Percentiles rank a stretch among this genome's conserved stretches.
phyloP scores from a whole-genome alignment of 495 filamentous ascomycete genomes.

The Copromyces sp. region DNA sequence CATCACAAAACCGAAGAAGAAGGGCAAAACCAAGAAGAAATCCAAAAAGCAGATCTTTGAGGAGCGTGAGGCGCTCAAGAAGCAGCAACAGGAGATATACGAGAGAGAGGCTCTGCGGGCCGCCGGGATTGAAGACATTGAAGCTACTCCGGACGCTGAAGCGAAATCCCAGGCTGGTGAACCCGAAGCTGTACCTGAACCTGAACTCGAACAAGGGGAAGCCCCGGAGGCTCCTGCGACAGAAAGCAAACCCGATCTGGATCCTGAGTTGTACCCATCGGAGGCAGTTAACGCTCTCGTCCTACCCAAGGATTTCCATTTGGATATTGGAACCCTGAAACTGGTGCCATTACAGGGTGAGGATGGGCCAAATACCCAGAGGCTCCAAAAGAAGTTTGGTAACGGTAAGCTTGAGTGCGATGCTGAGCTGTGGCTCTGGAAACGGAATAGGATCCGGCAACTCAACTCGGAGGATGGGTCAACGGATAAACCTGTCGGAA shows the following conservation, averaged over 20 bases:
- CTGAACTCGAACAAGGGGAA: conserved; percentile 15
- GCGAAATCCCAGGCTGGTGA: conserved; percentile 2
- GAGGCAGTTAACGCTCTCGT: conserved; percentile 14
- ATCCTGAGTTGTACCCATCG: conserved; percentile 29
- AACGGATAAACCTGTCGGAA: conserved; percentile 39
- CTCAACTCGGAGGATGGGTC: conserved; percentile 48
- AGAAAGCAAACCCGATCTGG: conserved; percentile 16
- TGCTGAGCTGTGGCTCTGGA: conserved; percentile 75
- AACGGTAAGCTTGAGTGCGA: conserved; percentile 46
- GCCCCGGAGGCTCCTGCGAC: conserved; percentile 10
- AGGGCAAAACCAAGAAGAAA: conserved; percentile 50
- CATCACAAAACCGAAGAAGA: conserved; percentile 26
- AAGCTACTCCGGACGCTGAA: conserved; percentile 14
- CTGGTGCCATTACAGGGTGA: conserved; percentile 49
- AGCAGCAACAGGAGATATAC: conserved; percentile 31
- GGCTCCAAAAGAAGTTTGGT: conserved; percentile 68
- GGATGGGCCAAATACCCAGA: conserved; percentile 68
- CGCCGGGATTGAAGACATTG: conserved; percentile 25
- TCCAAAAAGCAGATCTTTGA: conserved; percentile 65
- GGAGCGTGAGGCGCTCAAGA: conserved; percentile 54
- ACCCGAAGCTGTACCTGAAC: conserved; percentile 3
- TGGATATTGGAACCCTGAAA: conserved; percentile 26
- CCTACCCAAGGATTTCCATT: conserved; percentile 20
- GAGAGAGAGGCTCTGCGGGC: conserved; percentile 24
- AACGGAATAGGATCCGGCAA: conserved; percentile 77